Base-by-base conservation (phyloP, 106 monocot species). In the Cymbidium sinense region DNA sequence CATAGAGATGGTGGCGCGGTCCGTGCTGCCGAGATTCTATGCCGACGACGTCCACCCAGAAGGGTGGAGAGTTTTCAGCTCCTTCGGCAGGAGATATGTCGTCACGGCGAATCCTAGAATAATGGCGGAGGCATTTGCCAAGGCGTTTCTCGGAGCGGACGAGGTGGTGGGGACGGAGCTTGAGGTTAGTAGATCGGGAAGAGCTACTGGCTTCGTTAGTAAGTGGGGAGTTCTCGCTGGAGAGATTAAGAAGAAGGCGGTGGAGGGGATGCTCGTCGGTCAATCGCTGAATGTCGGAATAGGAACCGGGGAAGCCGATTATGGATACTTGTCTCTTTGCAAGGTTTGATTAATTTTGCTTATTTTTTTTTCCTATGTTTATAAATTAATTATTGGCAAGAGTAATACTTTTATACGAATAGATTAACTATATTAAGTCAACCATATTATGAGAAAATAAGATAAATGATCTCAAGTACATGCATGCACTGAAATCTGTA, bases 11-110 rank as follows among this genome's bases (percentile, higher is more conserved):
- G 93, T 90, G 50, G 81, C 87, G 12, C 69, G 88, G 12, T 87
- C 93, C 0, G 93, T 90, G 21, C 64, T 93, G 77, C 93, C 93
- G 19, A 88, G 83, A 78, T 93, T 90, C 81, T 90, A 86, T 54
- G 74, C 84, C 13, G 86, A 88, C 20, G 93, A 88, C 44, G 73
- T 90, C 27, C 80, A 89, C 78, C 76, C 80, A 21, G 83, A 72
- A 62, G 85, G 84, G 3, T 93, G 93, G 93, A 50, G 82, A 28
- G 85, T 79, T 75, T 89, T 93, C 82, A 69, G 50, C 70, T 51
- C 79, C 18, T 84, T 52, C 55, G 87, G 79, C 29, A 82, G 36
- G 80, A 80, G 73, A 76, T 93, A 37, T 29, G 23, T 80, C 8
- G 80, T 87, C 2, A 88, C 93, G 2, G 79, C 70, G 11, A 79